These are phyloP conservation scores for Hypoxylon sp. DNA, from an alignment of 2,329 filamentous ascomycete species.

Conservation along the genomic window DNA sequence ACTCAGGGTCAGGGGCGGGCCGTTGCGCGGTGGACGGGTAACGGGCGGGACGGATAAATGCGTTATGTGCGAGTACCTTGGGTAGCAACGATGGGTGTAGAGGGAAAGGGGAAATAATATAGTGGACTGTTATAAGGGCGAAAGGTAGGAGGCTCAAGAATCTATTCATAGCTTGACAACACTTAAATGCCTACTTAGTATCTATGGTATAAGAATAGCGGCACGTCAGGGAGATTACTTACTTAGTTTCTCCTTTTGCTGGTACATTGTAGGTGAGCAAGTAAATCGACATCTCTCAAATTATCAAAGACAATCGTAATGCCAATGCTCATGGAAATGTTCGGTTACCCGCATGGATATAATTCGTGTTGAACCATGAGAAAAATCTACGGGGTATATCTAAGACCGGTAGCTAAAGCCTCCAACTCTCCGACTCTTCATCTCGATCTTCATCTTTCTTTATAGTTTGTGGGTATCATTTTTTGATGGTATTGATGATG, in stretches of 20 bases:
- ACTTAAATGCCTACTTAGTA: no score
- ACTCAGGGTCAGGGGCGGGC: conserved; percentile 17
- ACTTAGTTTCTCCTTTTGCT: neutral
- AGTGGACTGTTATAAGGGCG: neutral
- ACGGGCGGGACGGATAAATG: conserved; percentile 31
- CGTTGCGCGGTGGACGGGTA: conserved; percentile 27
- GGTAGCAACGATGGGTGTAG: neutral
- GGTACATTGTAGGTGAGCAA: neutral
- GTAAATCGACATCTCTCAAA: neutral
- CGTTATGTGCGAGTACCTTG: conserved; percentile 12
- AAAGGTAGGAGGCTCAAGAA: neutral
- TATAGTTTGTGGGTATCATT: conserved; percentile 36
- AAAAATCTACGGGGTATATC: conserved; percentile 44
- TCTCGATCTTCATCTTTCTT: conserved; percentile 19
- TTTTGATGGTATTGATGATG: conserved; percentile 22
- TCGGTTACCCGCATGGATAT: conserved; percentile 5
- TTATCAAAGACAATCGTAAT: neutral
- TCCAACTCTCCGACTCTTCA: neutral
- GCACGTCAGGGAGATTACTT: no score
- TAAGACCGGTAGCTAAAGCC: conserved; percentile 15
- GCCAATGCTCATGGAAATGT: neutral
- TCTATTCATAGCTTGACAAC: no score
- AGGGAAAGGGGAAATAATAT: neutral
- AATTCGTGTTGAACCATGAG: conserved; percentile 15
- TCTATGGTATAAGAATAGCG: no score